Evolutionary conservation across 345 rosid species (phyloP).

Genomic region (Brassica nigra): DNA sequence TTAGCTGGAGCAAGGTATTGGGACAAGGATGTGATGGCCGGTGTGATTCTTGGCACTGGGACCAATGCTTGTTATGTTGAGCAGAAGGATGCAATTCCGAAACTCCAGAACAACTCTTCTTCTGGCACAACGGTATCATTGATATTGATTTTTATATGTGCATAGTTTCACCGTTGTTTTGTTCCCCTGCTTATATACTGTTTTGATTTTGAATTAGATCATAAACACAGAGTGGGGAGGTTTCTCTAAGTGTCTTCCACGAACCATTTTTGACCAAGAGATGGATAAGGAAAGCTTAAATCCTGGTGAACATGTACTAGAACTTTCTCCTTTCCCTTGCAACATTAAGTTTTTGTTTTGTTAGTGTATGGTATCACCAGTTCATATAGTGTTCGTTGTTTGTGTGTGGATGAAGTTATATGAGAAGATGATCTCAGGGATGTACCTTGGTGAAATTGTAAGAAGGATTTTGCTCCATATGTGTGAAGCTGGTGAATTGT

Average conservation of each 20-base stretch:
- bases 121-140: slow-evolving; percentile 56
- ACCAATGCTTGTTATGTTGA: slow-evolving; percentile 95
- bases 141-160: neutral
- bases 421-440: slow-evolving; percentile 93
- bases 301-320: slow-evolving; percentile 81
- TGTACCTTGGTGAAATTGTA: slow-evolving; percentile 93
- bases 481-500: slow-evolving; percentile 61
- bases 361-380: neutral
- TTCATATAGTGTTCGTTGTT: neutral
- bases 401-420: slow-evolving; percentile 54
- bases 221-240: slow-evolving; percentile 94
- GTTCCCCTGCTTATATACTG: slow-evolving; percentile 27
- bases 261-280: slow-evolving; percentile 64
- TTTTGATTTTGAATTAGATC: slow-evolving; percentile 46
- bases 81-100: slow-evolving; percentile 62
- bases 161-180: neutral
- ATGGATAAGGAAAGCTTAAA: slow-evolving; percentile 75
- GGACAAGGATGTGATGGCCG: slow-evolving; percentile 85
- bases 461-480: slow-evolving; percentile 60
- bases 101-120: slow-evolving; percentile 47
- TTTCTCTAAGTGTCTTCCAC: slow-evolving; percentile 70
- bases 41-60: slow-evolving; percentile 92
- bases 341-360: neutral
- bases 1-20: slow-evolving; percentile 80
- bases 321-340: slow-evolving; percentile 10